phyloP scores from a whole-genome alignment of 441 rosid genomes.

The Hypseocharis bilobata region DNA sequence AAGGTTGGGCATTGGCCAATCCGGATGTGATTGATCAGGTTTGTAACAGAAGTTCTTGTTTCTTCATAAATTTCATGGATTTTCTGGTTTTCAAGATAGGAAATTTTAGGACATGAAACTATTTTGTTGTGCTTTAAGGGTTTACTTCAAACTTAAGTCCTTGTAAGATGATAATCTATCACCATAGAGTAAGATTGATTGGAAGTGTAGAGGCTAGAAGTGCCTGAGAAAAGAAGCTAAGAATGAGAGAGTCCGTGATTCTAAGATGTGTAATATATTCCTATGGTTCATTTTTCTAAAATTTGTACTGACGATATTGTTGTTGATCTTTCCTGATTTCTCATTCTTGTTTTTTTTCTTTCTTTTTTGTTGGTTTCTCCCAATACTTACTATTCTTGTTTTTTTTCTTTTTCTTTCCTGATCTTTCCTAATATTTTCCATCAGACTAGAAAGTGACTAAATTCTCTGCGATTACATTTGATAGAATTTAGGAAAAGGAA shows the following conservation, averaged over 20 bases:
- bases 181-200: background rate
- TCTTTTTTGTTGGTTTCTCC: background rate
- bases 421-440: too few relatives aligned
- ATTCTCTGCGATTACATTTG: background rate
- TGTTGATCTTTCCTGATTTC: background rate
- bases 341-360: background rate
- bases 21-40: slow-evolving; percentile 86
- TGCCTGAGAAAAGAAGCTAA: background rate
- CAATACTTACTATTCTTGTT: too few relatives aligned
- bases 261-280: background rate
- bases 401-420: too few relatives aligned
- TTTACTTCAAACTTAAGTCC: background rate
- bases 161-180: background rate
- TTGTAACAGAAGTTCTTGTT: slow-evolving; percentile 17
- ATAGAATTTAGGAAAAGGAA: background rate
- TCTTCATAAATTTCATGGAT: background rate
- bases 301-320: background rate
- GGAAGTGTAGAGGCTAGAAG: background rate
- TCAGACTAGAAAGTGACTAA: background rate
- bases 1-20: slow-evolving; percentile 88
- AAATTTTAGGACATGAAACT: slow-evolving; percentile 1
- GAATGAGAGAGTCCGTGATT: background rate
- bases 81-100: background rate
- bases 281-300: background rate
- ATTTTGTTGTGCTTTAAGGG: background rate